These are phyloP conservation scores for Caryocar brasiliense DNA, from an alignment of 441 rosid species.

Conservation along the genomic window DNA sequence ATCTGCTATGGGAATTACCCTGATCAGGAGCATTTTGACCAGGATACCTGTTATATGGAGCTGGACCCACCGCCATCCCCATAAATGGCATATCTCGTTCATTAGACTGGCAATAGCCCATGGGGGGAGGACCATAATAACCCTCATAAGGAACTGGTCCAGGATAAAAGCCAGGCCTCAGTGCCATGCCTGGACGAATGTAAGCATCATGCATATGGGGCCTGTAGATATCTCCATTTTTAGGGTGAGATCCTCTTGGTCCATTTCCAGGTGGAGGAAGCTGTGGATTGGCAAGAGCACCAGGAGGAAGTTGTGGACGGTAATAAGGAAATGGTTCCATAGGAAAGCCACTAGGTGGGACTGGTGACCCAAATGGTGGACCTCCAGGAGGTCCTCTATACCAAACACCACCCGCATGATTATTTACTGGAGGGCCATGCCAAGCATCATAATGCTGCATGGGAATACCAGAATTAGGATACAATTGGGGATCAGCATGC, in stretches of 20 bases:
- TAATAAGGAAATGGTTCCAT: slow-evolving; percentile 82
- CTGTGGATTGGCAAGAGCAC: slow-evolving; percentile 42
- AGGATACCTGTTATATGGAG: slow-evolving; percentile 44
- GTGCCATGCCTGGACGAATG: slow-evolving; percentile 69
- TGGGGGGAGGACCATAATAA: slow-evolving; percentile 81
- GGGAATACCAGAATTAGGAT: slow-evolving; percentile 44
- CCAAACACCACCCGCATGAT: slow-evolving; percentile 84
- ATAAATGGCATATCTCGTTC: slow-evolving; percentile 69
- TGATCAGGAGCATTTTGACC: slow-evolving; percentile 49
- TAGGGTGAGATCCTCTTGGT: slow-evolving; percentile 63
- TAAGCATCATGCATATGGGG: slow-evolving; percentile 74
- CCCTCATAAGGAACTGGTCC: slow-evolving; percentile 71
- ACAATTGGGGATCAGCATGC: slow-evolving; percentile 51
- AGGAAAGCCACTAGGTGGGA: slow-evolving; percentile 71
- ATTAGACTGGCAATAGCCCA: slow-evolving; percentile 57
- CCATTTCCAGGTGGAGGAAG: slow-evolving; percentile 54
- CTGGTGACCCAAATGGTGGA: slow-evolving; percentile 65
- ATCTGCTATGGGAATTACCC: slow-evolving; percentile 37
- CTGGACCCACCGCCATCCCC: slow-evolving; percentile 66
- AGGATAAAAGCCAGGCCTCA: slow-evolving; percentile 84
- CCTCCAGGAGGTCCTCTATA: slow-evolving; percentile 73
- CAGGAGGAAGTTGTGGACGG: slow-evolving; percentile 61
- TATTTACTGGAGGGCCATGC: slow-evolving; percentile 76
- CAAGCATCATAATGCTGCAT: slow-evolving; percentile 69
- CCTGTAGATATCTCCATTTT: slow-evolving; percentile 69